Evolutionary conservation across 371 early-diverging fungal species (phyloP).

Genomic region (Syncephalastrum sp.): DNA sequence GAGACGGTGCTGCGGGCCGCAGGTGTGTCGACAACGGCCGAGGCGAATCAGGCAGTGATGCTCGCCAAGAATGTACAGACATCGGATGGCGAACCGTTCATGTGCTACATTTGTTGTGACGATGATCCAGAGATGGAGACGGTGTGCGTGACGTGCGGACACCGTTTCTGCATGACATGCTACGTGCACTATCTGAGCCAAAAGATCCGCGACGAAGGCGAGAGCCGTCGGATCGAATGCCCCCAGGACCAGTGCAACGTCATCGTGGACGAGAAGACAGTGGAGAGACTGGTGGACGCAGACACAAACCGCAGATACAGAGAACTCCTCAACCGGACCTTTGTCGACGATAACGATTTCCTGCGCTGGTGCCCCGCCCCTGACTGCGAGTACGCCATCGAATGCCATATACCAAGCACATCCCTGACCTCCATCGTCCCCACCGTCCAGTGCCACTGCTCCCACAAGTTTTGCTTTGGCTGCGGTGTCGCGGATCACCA

Average conservation of each 20-base stretch:
- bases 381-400: slow-evolving; percentile 91
- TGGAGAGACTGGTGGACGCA: slow-evolving; percentile 61
- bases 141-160: slow-evolving; percentile 78
- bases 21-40: slow-evolving; percentile 60
- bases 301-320: slow-evolving; percentile 65
- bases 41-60: slow-evolving; percentile 24
- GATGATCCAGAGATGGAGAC: slow-evolving; percentile 60
- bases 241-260: slow-evolving; percentile 76
- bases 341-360: slow-evolving; percentile 82
- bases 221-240: slow-evolving; percentile 84
- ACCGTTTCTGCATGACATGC: slow-evolving; percentile 85
- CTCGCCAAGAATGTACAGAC: slow-evolving; percentile 25
- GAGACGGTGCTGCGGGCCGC: slow-evolving; percentile 67
- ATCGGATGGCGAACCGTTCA: slow-evolving; percentile 47
- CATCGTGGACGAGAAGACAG: slow-evolving; percentile 79
- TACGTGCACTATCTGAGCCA: slow-evolving; percentile 80
- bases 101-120: slow-evolving; percentile 88
- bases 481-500: slow-evolving; percentile 90
- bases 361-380: slow-evolving; percentile 96
- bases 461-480: slow-evolving; percentile 90
- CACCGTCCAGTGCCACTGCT: slow-evolving; percentile 82
- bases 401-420: slow-evolving; percentile 76
- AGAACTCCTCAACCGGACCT: slow-evolving; percentile 79
- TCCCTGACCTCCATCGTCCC: slow-evolving; percentile 80
- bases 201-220: slow-evolving; percentile 89